Evolutionary conservation across 192 early-diverging fungal species (phyloP), one percentile per base, ranked within the genome.

Genomic region (Coemansia sp.): DNA sequence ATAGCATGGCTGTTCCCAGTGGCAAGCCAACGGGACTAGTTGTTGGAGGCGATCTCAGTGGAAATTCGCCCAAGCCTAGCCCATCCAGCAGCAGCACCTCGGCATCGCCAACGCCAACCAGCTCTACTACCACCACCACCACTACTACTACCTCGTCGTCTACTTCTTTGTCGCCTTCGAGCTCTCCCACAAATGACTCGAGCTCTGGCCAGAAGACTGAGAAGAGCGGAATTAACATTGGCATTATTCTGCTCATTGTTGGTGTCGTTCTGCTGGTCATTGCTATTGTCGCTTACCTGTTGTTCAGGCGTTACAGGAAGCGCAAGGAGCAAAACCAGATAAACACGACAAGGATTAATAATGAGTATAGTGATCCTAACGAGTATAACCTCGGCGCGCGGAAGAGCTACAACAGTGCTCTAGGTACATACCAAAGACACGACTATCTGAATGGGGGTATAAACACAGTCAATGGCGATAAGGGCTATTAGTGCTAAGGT

Each of bases 21-120:
- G 68, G 50, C 5, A 59, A 31, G n/a, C 60, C 65, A 0, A 24
- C 60, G n/a, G 71, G 71, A 11, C 21, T 64, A 4, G 14, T 74
- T 5, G 40, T 79, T 35, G 71, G 68, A 13, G 77, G 77, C 11
- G 69, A 79, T 34, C 60, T 79, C 21, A 73, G 65, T 23, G 21
- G 40, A 26, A 48, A 43, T 53, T 33, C 51, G 6, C 51, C 51
- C 28, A 31, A 55, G 51, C 51, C 51, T 26, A 55, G 1, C 51
- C 26, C 11, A 28, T 26, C 51, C 3, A 55, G 26, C 51, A 55
- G 26, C 51, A 55, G 51, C 14, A 1, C 40, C 28, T 45, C 43
- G 9, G 5, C 43, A 20, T 18, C 43, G 7, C 9, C 43, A 2
- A 20, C 43, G 6, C 18, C 43, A 21, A 28, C 28, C 28, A 55